Evolutionary conservation across 768 basidiomycete species (phyloP).

Genomic region (Krasilnikovozyma curviuscula): DNA sequence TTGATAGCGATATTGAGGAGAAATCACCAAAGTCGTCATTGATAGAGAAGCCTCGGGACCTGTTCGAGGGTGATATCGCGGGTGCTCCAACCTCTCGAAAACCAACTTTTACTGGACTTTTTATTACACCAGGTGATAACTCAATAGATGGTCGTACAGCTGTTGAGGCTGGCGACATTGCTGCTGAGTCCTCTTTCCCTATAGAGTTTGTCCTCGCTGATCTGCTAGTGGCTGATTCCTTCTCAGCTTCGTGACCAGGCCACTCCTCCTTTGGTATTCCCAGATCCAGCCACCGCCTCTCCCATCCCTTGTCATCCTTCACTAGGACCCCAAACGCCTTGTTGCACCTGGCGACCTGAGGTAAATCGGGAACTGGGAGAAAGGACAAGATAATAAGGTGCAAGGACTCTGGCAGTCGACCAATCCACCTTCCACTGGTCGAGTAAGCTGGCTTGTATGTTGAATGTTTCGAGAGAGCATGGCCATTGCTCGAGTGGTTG

Average conservation of each 20-base stretch:
- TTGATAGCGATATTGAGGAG: conserved; percentile 30
- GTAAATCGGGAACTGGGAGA: conserved; percentile 62
- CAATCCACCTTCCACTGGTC: too few relatives aligned
- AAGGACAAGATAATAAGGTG: conserved; percentile 53
- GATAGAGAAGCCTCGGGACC: too few relatives aligned
- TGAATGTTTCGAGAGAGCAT: too few relatives aligned
- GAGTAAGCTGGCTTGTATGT: too few relatives aligned
- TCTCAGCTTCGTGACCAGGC: too few relatives aligned
- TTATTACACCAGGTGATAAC: neutral
- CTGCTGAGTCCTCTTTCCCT: neutral
- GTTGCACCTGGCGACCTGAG: conserved; percentile 49
- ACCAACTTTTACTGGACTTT: neutral
- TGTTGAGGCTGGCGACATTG: neutral
- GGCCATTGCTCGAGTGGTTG: too few relatives aligned
- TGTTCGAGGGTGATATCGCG: too few relatives aligned
- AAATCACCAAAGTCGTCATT: conserved; percentile 88
- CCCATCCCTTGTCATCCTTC: conserved; percentile 62
- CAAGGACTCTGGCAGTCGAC: conserved; percentile 57
- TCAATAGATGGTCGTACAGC: neutral
- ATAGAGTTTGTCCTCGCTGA: neutral
- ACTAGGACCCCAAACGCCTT: conserved; percentile 44
- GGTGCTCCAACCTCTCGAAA: too few relatives aligned
- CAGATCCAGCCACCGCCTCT: conserved; percentile 39
- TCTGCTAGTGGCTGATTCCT: neutral
- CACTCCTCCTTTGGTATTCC: too few relatives aligned